Conservation (phyloP, 179 eudicot genomes). For the Amaranthus tricolor region DNA sequence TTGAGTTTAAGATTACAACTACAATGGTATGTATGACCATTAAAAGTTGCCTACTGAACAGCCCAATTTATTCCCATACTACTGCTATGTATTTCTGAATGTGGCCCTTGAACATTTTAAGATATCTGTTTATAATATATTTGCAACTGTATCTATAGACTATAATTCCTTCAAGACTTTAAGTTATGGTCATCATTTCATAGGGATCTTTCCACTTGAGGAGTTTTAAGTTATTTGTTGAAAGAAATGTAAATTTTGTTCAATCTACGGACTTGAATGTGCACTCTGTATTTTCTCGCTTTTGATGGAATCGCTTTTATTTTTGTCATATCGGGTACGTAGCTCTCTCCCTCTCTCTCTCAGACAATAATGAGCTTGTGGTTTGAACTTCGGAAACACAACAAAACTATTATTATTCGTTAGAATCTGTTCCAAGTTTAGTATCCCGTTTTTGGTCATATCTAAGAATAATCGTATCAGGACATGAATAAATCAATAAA, state of each 20-base stretch:
- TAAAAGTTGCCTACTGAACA: constrained; percentile 9
- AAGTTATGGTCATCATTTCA: not conserved
- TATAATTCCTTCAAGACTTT: not conserved
- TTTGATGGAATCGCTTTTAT: not conserved
- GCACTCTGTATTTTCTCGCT: not conserved
- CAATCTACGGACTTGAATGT: not conserved
- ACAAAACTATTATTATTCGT: not conserved
- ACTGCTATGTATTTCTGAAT: not conserved
- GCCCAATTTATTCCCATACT: not conserved
- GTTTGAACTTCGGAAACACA: not conserved
- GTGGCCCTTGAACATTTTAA: not conserved
- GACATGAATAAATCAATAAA: not conserved
- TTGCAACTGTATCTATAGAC: not conserved
- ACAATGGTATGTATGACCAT: constrained; percentile 33
- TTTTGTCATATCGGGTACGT: not conserved
- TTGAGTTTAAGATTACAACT: not conserved
- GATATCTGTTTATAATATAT: constrained; percentile 7
- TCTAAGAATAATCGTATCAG: too few species aligned
- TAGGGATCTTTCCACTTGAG: not conserved
- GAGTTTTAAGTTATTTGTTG: not conserved
- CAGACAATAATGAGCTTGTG: too few species aligned
- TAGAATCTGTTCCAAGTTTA: not conserved
- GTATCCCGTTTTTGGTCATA: not conserved
- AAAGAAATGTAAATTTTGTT: not conserved
- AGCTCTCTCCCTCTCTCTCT: not conserved